Percentiles rank a stretch among this genome's conserved stretches.
Conservation (phyloP, 208 protist genomes). For the Trypanosoma lewisi region DNA sequence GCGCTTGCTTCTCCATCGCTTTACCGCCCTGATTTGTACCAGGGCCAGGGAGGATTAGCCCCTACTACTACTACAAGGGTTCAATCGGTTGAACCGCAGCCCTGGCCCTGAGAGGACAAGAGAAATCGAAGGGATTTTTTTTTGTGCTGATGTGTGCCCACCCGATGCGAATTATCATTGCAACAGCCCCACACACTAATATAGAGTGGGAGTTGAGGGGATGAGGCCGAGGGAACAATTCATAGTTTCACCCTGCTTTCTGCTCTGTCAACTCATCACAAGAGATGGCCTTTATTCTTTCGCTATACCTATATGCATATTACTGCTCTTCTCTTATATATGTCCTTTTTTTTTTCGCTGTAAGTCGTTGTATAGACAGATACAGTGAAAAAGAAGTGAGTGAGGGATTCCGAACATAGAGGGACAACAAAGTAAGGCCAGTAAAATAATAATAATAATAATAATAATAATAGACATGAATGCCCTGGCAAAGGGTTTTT, state of each 20-base stretch:
- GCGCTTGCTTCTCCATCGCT: slow-evolving; percentile 9
- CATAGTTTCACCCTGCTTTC: too few relatives aligned
- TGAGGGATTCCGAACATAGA: neutral
- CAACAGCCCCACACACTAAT: too few relatives aligned
- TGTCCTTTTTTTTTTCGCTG: neutral
- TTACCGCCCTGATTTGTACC: slow-evolving; percentile 27
- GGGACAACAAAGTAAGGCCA: neutral
- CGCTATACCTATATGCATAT: neutral
- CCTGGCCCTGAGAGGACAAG: neutral
- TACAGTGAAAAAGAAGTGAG: too few relatives aligned
- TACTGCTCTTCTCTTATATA: neutral
- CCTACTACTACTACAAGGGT: neutral
- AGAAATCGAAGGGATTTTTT: neutral
- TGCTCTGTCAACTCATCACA: too few relatives aligned
- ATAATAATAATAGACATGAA: slow-evolving; percentile 32
- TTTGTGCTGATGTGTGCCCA: neutral
- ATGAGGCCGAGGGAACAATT: too few relatives aligned
- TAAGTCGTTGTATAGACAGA: neutral
- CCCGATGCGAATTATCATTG: too few relatives aligned
- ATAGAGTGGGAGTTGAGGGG: too few relatives aligned
- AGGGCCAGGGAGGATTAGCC: slow-evolving; percentile 5
- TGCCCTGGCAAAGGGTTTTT: slow-evolving; percentile 56
- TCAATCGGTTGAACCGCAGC: neutral
- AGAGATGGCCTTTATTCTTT: slow-evolving; percentile 8
- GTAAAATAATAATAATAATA: neutral